These are phyloP conservation scores for Gastrodia elata DNA, from an alignment of 106 monocot genomes.

Conservation along the genomic window DNA sequence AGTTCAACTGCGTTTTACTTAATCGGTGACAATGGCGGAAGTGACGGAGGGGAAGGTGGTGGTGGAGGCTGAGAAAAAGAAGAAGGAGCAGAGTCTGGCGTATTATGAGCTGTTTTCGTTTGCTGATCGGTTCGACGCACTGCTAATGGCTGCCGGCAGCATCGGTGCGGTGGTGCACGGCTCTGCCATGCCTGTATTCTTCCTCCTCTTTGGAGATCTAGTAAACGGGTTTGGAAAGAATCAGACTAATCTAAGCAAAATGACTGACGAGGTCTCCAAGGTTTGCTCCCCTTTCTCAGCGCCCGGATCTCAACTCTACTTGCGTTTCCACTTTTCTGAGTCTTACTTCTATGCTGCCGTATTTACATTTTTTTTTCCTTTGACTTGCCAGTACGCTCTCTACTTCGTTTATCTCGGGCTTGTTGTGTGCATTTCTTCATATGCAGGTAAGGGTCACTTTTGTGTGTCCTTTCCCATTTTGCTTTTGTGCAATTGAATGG, in stretches of 20 bases:
- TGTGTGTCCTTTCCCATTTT: not conserved
- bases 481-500: constrained; percentile 2
- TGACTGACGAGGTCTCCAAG: constrained; percentile 94
- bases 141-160: constrained; percentile 73
- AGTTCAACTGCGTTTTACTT: not conserved
- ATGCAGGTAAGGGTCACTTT: constrained; percentile 56
- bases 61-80: constrained; percentile 53
- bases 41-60: constrained; percentile 7
- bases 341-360: constrained; percentile 1
- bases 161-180: constrained; percentile 88
- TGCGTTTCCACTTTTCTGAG: not conserved
- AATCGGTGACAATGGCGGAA: constrained; percentile 10
- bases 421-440: constrained; percentile 86
- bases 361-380: not conserved
- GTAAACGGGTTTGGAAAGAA: constrained; percentile 98
- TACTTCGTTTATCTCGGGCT: constrained; percentile 96
- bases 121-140: constrained; percentile 62
- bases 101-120: constrained; percentile 84
- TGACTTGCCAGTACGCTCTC: constrained; percentile 60
- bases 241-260: constrained; percentile 53
- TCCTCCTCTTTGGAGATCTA: constrained; percentile 92
- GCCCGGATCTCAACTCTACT: not conserved
- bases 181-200: constrained; percentile 96
- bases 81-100: constrained; percentile 48
- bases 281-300: constrained; percentile 14